phyloP scores from a whole-genome alignment of 192 early-diverging fungal genomes.

The Entomortierella chlamydospora region DNA sequence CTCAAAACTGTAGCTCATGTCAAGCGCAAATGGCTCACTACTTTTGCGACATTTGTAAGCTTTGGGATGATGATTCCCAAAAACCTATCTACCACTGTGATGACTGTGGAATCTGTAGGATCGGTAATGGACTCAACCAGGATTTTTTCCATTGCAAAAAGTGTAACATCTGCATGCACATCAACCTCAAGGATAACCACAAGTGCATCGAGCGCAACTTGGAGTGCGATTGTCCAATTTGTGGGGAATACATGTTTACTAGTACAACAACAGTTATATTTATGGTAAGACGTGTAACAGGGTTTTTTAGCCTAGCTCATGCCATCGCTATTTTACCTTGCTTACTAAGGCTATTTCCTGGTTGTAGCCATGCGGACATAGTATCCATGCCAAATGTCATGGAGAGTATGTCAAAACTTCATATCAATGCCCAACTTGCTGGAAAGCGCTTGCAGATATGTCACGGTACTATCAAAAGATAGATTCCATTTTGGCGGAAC shows the following conservation, averaged over 20 bases:
- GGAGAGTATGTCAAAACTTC: constrained; percentile 85
- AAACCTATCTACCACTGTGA: constrained; percentile 94
- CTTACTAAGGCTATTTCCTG: neutral
- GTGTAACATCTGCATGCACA: constrained; percentile 92
- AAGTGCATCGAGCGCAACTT: constrained; percentile 92
- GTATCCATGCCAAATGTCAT: constrained; percentile 90
- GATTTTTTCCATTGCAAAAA: constrained; percentile 94
- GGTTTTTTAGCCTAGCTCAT: neutral
- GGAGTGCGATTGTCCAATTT: constrained; percentile 95
- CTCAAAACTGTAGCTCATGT: constrained; percentile 81
- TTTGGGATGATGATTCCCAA: constrained; percentile 87
- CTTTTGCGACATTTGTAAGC: constrained; percentile 89
- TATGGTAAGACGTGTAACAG: constrained; percentile 68
- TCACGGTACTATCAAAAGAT: constrained; percentile 81
- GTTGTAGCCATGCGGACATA: constrained; percentile 86
- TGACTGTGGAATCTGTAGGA: constrained; percentile 91
- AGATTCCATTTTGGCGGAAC: constrained; percentile 79
- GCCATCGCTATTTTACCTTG: neutral
- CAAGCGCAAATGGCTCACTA: constrained; percentile 76
- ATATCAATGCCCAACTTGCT: constrained; percentile 96
- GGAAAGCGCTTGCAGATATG: constrained; percentile 91
- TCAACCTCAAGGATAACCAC: constrained; percentile 79
- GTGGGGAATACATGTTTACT: constrained; percentile 96
- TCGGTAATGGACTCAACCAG: constrained; percentile 78
- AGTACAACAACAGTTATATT: constrained; percentile 83